phyloP scores from a whole-genome alignment of 2,329 filamentous ascomycete genomes.

The Trichoderma sp. region DNA sequence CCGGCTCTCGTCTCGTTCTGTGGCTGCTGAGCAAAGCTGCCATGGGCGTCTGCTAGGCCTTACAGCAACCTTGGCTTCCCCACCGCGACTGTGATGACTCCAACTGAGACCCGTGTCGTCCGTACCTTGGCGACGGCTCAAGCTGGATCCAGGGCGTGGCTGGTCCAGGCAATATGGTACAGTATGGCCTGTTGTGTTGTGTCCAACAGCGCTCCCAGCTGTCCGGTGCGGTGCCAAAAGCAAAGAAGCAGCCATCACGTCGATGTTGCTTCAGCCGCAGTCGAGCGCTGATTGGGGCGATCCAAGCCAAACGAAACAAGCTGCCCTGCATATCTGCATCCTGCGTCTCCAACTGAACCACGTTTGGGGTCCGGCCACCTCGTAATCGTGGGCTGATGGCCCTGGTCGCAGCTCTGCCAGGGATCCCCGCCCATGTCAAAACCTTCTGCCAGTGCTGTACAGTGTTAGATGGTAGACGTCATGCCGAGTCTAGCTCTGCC shows the following conservation, averaged over 20 bases:
- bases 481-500: background rate
- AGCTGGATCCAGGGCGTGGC: background rate
- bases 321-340: constrained; percentile 13
- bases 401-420: constrained; percentile 1
- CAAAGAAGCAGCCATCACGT: background rate
- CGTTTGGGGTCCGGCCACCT: background rate
- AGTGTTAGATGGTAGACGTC: constrained; percentile 6
- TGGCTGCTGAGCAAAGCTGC: constrained; percentile 11
- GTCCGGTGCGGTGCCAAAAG: background rate
- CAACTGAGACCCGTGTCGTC: constrained; percentile 11
- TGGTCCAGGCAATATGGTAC: background rate
- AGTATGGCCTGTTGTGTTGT: background rate
- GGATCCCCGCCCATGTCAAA: constrained; percentile 7
- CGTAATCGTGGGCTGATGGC: constrained; percentile 22
- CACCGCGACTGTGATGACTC: constrained; percentile 18
- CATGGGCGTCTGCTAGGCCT: constrained; percentile 14
- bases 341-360: constrained; percentile 13
- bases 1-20: constrained; percentile 7
- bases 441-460: background rate
- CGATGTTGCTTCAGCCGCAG: background rate
- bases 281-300: constrained; percentile 9
- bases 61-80: constrained; percentile 8
- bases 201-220: constrained; percentile 2
- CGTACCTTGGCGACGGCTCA: no score
- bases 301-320: constrained; percentile 22